These are phyloP conservation scores for Ogataea hybrid DNA, from an alignment of 1,139 yeast genomes.

Conservation along the genomic window DNA sequence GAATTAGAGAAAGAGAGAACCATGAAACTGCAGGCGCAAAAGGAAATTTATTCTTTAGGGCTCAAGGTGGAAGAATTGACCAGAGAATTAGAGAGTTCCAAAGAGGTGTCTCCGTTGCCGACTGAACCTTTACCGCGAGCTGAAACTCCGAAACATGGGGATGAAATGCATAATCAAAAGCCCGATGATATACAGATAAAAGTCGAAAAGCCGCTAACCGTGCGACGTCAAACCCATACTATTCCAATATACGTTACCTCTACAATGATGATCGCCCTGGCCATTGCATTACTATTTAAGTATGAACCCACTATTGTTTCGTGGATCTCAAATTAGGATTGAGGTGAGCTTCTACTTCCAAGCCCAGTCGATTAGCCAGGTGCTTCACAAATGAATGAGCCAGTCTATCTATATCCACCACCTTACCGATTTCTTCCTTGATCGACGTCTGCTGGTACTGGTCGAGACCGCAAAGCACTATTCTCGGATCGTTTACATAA, in stretches of 20 bases:
- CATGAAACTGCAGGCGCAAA: slow-evolving; percentile 1
- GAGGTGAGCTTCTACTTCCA: neutral
- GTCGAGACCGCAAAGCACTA: slow-evolving; percentile 86
- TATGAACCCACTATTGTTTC: neutral
- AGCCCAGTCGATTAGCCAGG: slow-evolving; percentile 1
- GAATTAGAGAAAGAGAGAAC: slow-evolving; percentile 7
- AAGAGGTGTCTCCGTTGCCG: neutral
- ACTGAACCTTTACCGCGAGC: neutral
- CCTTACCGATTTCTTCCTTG: slow-evolving; percentile 16
- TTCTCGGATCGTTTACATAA: slow-evolving; percentile 56
- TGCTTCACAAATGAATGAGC: slow-evolving; percentile 4
- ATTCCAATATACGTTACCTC: too few relatives aligned
- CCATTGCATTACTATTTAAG: neutral
- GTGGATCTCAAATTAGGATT: neutral
- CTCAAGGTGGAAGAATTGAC: slow-evolving; percentile 4
- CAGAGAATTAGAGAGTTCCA: neutral
- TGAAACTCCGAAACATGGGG: neutral
- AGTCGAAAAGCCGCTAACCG: too few relatives aligned
- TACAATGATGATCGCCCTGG: too few relatives aligned
- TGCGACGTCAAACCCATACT: too few relatives aligned
- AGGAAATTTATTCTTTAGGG: slow-evolving; percentile 2
- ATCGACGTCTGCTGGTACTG: slow-evolving; percentile 54
- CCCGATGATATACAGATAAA: too few relatives aligned
- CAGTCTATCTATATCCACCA: slow-evolving; percentile 1
- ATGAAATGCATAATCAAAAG: too few relatives aligned